Evolutionary conservation across 2,329 filamentous ascomycete genomes (phyloP).

Genomic region (Claviceps humidiphila): DNA sequence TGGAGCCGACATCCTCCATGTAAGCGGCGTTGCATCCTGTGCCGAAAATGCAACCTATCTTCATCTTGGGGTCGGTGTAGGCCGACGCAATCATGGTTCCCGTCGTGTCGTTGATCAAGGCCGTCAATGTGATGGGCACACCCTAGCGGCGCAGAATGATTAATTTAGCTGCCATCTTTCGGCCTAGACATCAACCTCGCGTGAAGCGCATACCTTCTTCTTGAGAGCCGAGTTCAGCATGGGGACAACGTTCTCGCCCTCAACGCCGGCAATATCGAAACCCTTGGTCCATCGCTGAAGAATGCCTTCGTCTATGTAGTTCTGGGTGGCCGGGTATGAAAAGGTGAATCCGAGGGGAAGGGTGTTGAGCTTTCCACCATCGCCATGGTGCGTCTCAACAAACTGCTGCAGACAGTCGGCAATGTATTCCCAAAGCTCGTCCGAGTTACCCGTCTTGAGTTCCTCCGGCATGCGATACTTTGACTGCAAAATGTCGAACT

Average conservation of each 20-base stretch:
- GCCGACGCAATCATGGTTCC: conserved; percentile 92
- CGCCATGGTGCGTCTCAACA: conserved; percentile 70
- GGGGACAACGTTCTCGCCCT: conserved; percentile 80
- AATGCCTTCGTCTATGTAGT: conserved; percentile 85
- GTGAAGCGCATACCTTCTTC: conserved; percentile 28
- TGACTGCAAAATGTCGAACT: conserved; percentile 90
- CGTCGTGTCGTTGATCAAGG: conserved; percentile 94
- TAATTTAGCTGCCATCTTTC: background rate
- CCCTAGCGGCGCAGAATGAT: conserved; percentile 33
- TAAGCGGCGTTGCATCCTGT: conserved; percentile 98
- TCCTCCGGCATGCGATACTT: conserved; percentile 94
- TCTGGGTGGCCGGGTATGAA: conserved; percentile 85
- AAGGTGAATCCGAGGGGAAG: conserved; percentile 89
- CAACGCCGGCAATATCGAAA: conserved; percentile 85
- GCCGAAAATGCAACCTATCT: conserved; percentile 95
- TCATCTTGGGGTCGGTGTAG: conserved; percentile 89
- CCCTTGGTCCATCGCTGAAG: conserved; percentile 96
- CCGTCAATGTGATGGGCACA: conserved; percentile 83
- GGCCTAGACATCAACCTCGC: background rate
- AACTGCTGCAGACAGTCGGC: conserved; percentile 88
- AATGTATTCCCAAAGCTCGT: conserved; percentile 91
- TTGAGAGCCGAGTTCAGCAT: conserved; percentile 70
- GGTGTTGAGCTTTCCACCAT: conserved; percentile 45
- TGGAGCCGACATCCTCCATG: conserved; percentile 83
- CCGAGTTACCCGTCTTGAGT: conserved; percentile 69